Percentiles rank a stretch among this genome's conserved stretches.
phyloP scores from a whole-genome alignment of 2,329 filamentous ascomycete genomes.

The Ceratocystis huliohia region DNA sequence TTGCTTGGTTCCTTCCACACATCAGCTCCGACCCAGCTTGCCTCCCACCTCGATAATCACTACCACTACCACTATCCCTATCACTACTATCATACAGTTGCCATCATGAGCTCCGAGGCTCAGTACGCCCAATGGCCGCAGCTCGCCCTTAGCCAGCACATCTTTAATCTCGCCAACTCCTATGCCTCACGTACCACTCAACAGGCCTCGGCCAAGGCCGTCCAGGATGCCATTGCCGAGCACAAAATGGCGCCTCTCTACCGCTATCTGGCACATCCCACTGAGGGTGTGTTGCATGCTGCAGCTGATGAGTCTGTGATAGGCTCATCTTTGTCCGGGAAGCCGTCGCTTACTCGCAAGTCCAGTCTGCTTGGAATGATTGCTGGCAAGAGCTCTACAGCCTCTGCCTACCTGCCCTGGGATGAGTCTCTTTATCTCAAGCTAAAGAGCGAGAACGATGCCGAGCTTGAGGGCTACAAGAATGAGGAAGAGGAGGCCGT shows the following conservation, averaged over 20 bases:
- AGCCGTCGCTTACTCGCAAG: constrained; percentile 49
- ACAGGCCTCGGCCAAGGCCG: constrained; percentile 56
- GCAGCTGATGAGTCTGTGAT: constrained; percentile 37
- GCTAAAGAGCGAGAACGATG: constrained; percentile 63
- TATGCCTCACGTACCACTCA: constrained; percentile 54
- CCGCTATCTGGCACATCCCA: constrained; percentile 68
- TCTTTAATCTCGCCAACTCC: constrained; percentile 76
- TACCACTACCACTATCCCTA: background rate
- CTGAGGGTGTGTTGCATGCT: constrained; percentile 68
- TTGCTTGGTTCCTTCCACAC: background rate
- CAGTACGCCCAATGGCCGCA: constrained; percentile 78
- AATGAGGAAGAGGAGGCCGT: constrained; percentile 88
- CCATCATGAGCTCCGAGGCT: constrained; percentile 63
- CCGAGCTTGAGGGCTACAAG: constrained; percentile 61
- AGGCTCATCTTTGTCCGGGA: constrained; percentile 29
- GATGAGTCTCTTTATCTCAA: constrained; percentile 76
- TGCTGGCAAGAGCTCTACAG: constrained; percentile 53
- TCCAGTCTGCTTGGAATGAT: constrained; percentile 62
- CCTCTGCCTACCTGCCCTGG: constrained; percentile 66
- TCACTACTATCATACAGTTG: background rate
- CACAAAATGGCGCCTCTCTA: constrained; percentile 84
- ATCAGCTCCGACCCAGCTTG: too few species aligned
- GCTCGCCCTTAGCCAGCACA: constrained; percentile 69
- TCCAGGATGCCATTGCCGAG: constrained; percentile 71
- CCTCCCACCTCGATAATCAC: background rate